phyloP scores from a whole-genome alignment of 225 moss, liverwort and hornwort species.

The Antitrichia curtipendula region DNA sequence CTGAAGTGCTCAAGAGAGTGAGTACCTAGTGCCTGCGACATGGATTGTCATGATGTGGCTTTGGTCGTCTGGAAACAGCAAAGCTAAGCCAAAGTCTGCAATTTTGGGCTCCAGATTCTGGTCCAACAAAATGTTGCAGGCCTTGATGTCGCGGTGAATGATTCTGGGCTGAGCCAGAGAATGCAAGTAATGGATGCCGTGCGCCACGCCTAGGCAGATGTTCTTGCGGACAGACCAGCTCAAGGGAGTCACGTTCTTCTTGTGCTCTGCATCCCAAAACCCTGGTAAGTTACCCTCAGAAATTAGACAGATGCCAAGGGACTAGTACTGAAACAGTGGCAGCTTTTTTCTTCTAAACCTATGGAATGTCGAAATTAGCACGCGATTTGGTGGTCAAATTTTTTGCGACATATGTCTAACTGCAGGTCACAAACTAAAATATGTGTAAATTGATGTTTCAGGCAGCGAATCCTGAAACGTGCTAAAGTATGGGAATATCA shows the following conservation, averaged over 20 bases:
- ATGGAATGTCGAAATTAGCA: neutral
- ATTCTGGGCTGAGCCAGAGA: conserved; percentile 13
- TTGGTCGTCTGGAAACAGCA: conserved; percentile 22
- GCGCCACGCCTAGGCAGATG: conserved; percentile 25
- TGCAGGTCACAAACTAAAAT: neutral
- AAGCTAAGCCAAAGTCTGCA: conserved; percentile 23
- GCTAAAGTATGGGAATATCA: neutral
- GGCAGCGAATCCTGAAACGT: neutral
- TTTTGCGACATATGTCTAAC: neutral
- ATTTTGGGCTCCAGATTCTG: conserved; percentile 24
- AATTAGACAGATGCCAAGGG: neutral
- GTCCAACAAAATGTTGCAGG: conserved; percentile 7
- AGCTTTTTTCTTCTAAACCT: neutral
- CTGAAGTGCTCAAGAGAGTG: neutral
- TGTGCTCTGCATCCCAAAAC: neutral
- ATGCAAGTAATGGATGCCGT: conserved; percentile 30
- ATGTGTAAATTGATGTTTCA: neutral
- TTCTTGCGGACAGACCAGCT: conserved; percentile 10
- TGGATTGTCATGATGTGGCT: conserved; percentile 28
- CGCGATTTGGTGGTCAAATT: neutral
- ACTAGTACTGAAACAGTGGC: neutral
- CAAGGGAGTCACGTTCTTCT: neutral
- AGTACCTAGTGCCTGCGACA: conserved; percentile 17
- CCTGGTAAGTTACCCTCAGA: neutral
- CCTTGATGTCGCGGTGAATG: conserved; percentile 29